phyloP scores from a whole-genome alignment of 2,329 filamentous ascomycete species.

The Aspergillus cejpii region DNA sequence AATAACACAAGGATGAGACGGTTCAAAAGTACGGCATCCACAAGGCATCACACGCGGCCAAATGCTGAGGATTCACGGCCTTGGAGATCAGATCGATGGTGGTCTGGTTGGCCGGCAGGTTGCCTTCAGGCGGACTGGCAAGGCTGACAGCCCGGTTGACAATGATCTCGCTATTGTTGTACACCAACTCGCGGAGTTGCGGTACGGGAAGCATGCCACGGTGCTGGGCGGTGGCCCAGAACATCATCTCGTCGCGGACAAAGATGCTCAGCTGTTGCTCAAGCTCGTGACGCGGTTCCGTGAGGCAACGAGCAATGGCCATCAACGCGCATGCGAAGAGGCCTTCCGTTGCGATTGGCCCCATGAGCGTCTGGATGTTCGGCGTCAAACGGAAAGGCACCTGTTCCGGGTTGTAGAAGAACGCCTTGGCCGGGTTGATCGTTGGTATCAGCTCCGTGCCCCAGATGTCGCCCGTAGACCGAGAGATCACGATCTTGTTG shows the following conservation, averaged over 20 bases:
- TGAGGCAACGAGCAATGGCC: constrained; percentile 90
- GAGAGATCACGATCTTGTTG: constrained; percentile 87
- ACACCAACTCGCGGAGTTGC: constrained; percentile 70
- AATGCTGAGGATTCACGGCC: constrained; percentile 83
- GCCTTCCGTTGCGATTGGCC: constrained; percentile 88
- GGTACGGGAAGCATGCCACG: constrained; percentile 57
- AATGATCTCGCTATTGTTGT: constrained; percentile 81
- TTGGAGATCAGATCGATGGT: constrained; percentile 90
- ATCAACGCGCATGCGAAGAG: constrained; percentile 94
- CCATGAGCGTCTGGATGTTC: constrained; percentile 93
- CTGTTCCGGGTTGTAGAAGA: constrained; percentile 90
- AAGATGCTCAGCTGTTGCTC: constrained; percentile 92
- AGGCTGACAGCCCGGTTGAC: constrained; percentile 84
- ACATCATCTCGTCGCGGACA: constrained; percentile 95
- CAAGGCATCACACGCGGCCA: constrained; percentile 81
- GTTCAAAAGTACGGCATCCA: constrained; percentile 91
- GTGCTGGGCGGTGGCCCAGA: constrained; percentile 84
- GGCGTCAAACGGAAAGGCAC: constrained; percentile 96
- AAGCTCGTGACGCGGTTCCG: constrained; percentile 73
- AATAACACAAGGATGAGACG: constrained; percentile 9
- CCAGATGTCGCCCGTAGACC: constrained; percentile 88
- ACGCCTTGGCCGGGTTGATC: constrained; percentile 75
- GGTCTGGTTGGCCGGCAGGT: constrained; percentile 91
- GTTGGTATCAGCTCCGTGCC: constrained; percentile 87
- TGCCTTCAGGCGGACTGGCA: constrained; percentile 66